Percentiles rank a stretch among this genome's conserved stretches.
These are phyloP conservation scores for Akanthomyces dipterigenus DNA, from an alignment of 2,329 filamentous ascomycete species.

Conservation along the genomic window DNA sequence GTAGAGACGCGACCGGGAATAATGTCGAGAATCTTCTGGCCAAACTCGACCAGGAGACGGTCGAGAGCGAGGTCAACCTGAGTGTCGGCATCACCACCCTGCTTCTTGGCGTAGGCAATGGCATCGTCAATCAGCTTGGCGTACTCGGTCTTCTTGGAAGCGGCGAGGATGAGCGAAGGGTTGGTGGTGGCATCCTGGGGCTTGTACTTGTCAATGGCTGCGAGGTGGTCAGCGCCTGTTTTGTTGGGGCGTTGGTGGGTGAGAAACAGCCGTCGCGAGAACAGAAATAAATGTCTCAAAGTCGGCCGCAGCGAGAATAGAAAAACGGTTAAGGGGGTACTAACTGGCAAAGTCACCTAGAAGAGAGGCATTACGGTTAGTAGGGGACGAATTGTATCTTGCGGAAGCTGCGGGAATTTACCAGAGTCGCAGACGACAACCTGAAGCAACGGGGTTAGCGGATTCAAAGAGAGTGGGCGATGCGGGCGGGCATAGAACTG, in stretches of 20 bases:
- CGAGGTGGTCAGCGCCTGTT: conserved; percentile 25
- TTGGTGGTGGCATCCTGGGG: conserved; percentile 99
- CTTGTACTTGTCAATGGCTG: conserved; percentile 98
- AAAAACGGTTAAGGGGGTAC: conserved; percentile 29
- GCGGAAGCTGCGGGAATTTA: conserved; percentile 41
- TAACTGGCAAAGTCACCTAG: conserved; percentile 71
- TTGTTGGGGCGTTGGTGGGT: neutral
- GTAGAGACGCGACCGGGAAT: conserved; percentile 98
- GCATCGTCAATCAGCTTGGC: conserved; percentile 83
- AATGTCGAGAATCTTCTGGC: conserved; percentile 93
- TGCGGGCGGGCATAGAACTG: neutral
- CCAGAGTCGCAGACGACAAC: conserved; percentile 96
- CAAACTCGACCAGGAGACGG: conserved; percentile 93
- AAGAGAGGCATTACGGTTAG: conserved; percentile 26
- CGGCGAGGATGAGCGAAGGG: conserved; percentile 95
- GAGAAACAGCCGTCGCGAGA: neutral
- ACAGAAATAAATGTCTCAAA: conserved; percentile 2
- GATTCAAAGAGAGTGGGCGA: neutral
- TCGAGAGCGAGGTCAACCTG: conserved; percentile 90
- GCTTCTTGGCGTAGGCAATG: conserved; percentile 76
- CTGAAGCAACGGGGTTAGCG: conserved; percentile 34
- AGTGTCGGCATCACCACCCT: conserved; percentile 61
- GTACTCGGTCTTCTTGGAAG: conserved; percentile 97
- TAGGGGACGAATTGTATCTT: conserved; percentile 7
- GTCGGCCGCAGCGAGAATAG: conserved; percentile 6